A percentile compares a stretch with the other conserved stretches of the same genome.
These are phyloP conservation scores for Esteya vermicola DNA, from an alignment of 2,329 filamentous ascomycete species.

Conservation along the genomic window DNA sequence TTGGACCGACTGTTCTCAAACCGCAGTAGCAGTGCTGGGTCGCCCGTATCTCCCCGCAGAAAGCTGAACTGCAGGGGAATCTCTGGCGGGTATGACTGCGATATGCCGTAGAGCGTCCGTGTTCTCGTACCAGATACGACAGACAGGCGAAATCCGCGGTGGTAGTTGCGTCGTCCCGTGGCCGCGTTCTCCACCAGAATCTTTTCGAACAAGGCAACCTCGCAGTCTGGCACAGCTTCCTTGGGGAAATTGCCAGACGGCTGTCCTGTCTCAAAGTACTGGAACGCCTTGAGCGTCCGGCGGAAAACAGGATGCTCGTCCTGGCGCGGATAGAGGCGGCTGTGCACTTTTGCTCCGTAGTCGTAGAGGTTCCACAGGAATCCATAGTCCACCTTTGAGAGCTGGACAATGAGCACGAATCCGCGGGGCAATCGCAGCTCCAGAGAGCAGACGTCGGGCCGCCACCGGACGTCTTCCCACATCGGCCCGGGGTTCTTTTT, in stretches of 20 bases:
- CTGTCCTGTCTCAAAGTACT: slow-evolving; percentile 65
- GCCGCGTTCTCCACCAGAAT: slow-evolving; percentile 54
- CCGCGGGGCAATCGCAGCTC: slow-evolving; percentile 60
- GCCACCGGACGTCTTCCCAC: slow-evolving; percentile 77
- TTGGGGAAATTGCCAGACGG: slow-evolving; percentile 60
- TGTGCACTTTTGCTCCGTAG: slow-evolving; percentile 64
- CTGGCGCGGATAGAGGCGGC: slow-evolving; percentile 50
- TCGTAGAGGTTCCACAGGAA: slow-evolving; percentile 74
- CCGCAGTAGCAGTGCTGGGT: slow-evolving; percentile 55
- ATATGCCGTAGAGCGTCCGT: slow-evolving; percentile 64
- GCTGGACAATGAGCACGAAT: slow-evolving; percentile 57
- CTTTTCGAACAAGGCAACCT: slow-evolving; percentile 62
- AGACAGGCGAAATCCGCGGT: slow-evolving; percentile 66
- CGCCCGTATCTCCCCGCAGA: slow-evolving; percentile 54
- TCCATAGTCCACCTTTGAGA: slow-evolving; percentile 64
- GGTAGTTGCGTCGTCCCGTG: slow-evolving; percentile 55
- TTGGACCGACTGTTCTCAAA: slow-evolving; percentile 51
- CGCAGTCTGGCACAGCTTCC: slow-evolving; percentile 58
- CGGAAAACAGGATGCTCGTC: slow-evolving; percentile 61
- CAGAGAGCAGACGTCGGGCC: slow-evolving; percentile 49
- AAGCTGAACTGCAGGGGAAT: slow-evolving; percentile 67
- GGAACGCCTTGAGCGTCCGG: slow-evolving; percentile 56
- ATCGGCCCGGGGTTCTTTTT: slow-evolving; percentile 54
- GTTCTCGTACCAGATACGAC: slow-evolving; percentile 65
- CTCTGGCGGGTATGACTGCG: slow-evolving; percentile 51